phyloP scores from a whole-genome alignment of 345 rosid genomes.

The Populus tremula region DNA sequence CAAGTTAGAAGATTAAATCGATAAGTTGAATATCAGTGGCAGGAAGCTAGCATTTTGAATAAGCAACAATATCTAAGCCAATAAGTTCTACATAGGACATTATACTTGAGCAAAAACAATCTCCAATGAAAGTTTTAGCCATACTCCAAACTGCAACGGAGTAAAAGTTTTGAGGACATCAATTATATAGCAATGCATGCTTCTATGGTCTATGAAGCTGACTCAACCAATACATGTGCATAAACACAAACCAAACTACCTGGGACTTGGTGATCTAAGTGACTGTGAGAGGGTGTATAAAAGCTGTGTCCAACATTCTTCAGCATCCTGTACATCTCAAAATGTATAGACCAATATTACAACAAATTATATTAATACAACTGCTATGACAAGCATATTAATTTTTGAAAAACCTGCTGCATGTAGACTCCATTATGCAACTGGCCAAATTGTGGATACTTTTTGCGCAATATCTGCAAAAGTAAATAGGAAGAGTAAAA shows the following conservation, averaged over 20 bases:
- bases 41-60: not conserved
- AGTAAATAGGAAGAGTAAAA: conserved; percentile 2
- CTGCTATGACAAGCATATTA: not conserved
- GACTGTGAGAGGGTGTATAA: conserved; percentile 89
- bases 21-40: not conserved
- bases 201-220: not conserved
- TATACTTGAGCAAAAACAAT: not conserved
- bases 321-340: conserved; percentile 73
- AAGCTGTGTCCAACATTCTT: conserved; percentile 98
- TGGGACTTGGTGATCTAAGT: conserved; percentile 56
- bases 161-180: not conserved
- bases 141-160: not conserved
- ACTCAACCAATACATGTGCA: not conserved
- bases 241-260: conserved; percentile 32
- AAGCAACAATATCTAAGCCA: not conserved
- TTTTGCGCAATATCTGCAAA: conserved; percentile 77
- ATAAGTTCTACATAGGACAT: not conserved
- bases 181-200: not conserved
- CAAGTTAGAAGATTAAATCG: not conserved
- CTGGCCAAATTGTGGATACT: conserved; percentile 93
- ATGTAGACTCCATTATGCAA: conserved; percentile 86
- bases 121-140: not conserved
- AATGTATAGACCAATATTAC: conserved; percentile 9
- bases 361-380: not conserved
- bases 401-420: conserved; percentile 68